Evolutionary conservation across 306 rosid species (phyloP).

Genomic region (Quercus parvula): DNA sequence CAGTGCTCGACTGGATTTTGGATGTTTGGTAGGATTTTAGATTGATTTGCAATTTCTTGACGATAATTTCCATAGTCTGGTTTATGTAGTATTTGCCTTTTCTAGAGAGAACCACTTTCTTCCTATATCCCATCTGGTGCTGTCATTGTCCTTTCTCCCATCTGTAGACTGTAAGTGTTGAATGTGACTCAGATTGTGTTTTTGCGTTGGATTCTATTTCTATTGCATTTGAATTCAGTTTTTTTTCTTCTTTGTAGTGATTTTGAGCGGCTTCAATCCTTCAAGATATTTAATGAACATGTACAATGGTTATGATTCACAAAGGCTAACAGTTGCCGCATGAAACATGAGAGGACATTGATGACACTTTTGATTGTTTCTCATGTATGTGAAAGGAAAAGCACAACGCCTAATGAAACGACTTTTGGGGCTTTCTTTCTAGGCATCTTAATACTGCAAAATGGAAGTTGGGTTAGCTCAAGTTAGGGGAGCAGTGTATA

Average conservation of each 20-base stretch:
- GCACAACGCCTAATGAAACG: constrained; percentile 9
- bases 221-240: constrained; percentile 16
- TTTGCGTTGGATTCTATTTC: constrained; percentile 7
- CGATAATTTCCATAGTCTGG: no score
- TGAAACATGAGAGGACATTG: constrained; percentile 29
- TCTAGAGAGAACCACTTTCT: constrained; percentile 91
- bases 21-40: no score
- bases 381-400: constrained; percentile 17
- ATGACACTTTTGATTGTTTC: constrained; percentile 34
- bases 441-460: constrained; percentile 42
- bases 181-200: constrained; percentile 19
- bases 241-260: constrained; percentile 54
- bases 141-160: constrained; percentile 87
- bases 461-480: constrained; percentile 42
- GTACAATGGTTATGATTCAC: constrained; percentile 52
- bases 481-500: constrained; percentile 44
- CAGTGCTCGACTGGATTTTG: no score
- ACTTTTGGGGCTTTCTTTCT: constrained; percentile 23
- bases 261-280: constrained; percentile 96
- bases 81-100: constrained; percentile 80
- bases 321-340: constrained; percentile 23
- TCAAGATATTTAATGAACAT: constrained; percentile 91
- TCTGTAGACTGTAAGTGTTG: constrained; percentile 60
- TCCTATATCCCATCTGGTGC: constrained; percentile 82
- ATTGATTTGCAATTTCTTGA: no score